A percentile compares a stretch with the other conserved stretches of the same genome.
Evolutionary conservation across 768 basidiomycete species (phyloP).

Genomic region (Leucosporidium scottii): DNA sequence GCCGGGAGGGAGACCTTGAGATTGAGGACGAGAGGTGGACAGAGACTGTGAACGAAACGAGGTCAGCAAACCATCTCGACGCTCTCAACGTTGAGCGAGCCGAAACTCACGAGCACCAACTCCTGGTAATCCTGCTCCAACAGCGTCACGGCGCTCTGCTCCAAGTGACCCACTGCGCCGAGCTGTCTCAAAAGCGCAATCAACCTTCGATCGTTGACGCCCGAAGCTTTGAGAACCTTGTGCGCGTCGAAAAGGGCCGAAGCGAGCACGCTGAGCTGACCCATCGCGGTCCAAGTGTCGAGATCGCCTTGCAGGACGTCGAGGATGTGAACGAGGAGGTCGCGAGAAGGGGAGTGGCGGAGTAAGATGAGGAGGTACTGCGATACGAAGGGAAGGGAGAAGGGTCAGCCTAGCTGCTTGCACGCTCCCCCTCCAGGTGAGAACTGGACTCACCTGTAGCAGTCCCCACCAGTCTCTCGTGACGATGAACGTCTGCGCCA

Average conservation of each 20-base stretch:
- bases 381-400: too few relatives aligned
- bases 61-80: neutral
- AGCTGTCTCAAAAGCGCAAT: constrained; percentile 2
- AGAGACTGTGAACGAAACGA: neutral
- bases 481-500: neutral
- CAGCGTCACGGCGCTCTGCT: neutral
- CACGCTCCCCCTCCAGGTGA: neutral
- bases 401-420: neutral
- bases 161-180: neutral
- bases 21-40: neutral
- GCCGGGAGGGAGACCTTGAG: neutral
- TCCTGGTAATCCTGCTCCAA: neutral
- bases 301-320: constrained; percentile 12
- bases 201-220: neutral
- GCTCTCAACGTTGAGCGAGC: neutral
- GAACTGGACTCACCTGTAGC: constrained; percentile 5
- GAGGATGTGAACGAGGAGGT: constrained; percentile 11
- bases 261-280: constrained; percentile 3
- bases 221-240: neutral
- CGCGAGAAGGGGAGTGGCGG: neutral
- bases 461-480: constrained; percentile 9
- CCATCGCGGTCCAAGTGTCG: constrained; percentile 16
- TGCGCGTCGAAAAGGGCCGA: neutral
- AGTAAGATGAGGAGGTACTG: constrained; percentile 18
- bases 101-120: neutral